phyloP scores from a whole-genome alignment of 495 filamentous ascomycete species.

The Glarea lozoyensis region DNA sequence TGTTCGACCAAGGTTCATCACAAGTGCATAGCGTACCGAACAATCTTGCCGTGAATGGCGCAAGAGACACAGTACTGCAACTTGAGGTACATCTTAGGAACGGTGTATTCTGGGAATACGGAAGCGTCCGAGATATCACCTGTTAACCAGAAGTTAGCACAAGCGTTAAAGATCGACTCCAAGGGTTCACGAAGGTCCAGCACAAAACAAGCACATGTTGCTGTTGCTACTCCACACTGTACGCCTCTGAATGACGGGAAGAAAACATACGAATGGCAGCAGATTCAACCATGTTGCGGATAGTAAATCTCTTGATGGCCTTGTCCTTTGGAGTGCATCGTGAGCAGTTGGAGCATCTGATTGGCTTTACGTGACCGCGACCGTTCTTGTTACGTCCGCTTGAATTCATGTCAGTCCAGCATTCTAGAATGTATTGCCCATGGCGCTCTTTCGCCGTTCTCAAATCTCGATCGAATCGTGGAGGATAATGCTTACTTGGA shows the following conservation, averaged over 20 bases:
- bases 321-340: slow-evolving; percentile 99
- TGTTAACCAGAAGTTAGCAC: slow-evolving; percentile 30
- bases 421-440: too few relatives aligned
- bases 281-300: slow-evolving; percentile 99
- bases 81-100: slow-evolving; percentile 99
- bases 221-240: too few relatives aligned
- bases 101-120: slow-evolving; percentile 96
- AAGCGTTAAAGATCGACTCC: background rate
- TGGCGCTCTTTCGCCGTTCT: too few relatives aligned
- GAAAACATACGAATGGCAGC: slow-evolving; percentile 96
- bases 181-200: too few relatives aligned
- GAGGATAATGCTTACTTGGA: slow-evolving; percentile 62
- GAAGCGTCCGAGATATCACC: slow-evolving; percentile 99
- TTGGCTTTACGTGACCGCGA: slow-evolving; percentile 85
- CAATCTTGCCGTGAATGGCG: slow-evolving; percentile 99
- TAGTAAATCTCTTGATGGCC: slow-evolving; percentile 99
- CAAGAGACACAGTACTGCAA: slow-evolving; percentile 99
- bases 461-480: slow-evolving; percentile 2
- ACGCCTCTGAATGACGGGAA: too few relatives aligned
- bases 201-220: too few relatives aligned
- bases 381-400: slow-evolving; percentile 99
- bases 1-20: slow-evolving; percentile 54
- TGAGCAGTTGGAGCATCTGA: slow-evolving; percentile 99
- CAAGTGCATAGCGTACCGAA: slow-evolving; percentile 73
- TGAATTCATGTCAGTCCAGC: too few relatives aligned